Conservation (phyloP, 2,329 filamentous ascomycete species). For the Exophiala dermatitidis region DNA sequence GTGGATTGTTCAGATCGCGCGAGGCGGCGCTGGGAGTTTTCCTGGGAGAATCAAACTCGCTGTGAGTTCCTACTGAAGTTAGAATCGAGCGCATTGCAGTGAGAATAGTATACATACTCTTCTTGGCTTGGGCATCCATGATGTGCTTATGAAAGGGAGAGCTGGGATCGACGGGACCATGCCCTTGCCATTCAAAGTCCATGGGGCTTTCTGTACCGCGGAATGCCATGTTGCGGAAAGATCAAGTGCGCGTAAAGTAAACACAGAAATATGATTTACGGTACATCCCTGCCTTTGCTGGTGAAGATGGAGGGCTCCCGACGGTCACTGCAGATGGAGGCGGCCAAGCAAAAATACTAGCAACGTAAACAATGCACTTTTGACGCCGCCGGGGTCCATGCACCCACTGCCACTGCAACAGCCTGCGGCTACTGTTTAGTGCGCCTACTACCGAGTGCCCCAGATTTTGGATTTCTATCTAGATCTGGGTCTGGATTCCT, state of each 20-base stretch:
- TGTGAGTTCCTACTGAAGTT: constrained; percentile 33
- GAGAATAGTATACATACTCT: constrained; percentile 33
- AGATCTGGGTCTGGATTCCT: not conserved
- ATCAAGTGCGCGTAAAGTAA: not conserved
- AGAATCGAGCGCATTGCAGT: constrained; percentile 1
- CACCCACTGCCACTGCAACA: not conserved
- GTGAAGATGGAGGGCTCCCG: not conserved
- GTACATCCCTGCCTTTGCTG: not conserved
- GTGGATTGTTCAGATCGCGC: constrained; percentile 45
- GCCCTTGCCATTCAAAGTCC: constrained; percentile 46
- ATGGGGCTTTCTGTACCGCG: constrained; percentile 41
- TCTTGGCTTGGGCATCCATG: constrained; percentile 35
- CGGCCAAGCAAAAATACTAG: constrained; percentile 11
- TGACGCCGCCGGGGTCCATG: not conserved
- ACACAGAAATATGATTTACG: not conserved
- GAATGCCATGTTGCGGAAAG: constrained; percentile 21
- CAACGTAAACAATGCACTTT: constrained; percentile 2
- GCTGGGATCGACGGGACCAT: constrained; percentile 38
- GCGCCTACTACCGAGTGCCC: not conserved
- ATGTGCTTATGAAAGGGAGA: constrained; percentile 45
- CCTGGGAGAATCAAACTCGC: constrained; percentile 40
- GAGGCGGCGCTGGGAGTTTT: constrained; percentile 44
- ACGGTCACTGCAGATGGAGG: not conserved
- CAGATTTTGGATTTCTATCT: constrained; percentile 1
- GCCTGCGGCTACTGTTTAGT: not conserved